A percentile compares a stretch with the other conserved stretches of the same genome.
Conservation (phyloP, 2,329 filamentous ascomycete species). For the Colletotrichum endophyticum region DNA sequence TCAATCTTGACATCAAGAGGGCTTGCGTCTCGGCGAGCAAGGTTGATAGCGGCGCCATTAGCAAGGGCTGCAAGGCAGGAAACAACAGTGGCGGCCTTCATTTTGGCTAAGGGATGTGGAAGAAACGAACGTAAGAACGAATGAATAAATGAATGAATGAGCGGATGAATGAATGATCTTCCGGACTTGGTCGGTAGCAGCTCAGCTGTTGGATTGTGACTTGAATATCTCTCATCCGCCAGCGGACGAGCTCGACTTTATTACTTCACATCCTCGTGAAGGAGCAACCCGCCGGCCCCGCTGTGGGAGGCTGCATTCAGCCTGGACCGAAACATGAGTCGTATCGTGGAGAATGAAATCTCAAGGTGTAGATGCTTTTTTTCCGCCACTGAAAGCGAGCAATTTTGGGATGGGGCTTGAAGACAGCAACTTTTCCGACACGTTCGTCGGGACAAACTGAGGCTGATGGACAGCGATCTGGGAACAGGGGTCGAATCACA, state of each 20-base stretch:
- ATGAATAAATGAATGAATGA: not conserved
- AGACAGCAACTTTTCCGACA: not conserved
- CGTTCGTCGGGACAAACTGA: not conserved
- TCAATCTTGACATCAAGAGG: constrained; percentile 45
- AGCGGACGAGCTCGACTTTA: not conserved
- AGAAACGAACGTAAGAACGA: not conserved
- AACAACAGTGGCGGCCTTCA: constrained; percentile 41
- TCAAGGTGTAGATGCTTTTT: not conserved
- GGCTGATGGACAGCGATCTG: not conserved
- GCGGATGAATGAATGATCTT: not conserved
- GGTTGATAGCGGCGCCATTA: constrained; percentile 34
- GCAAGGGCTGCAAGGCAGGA: constrained; percentile 39
- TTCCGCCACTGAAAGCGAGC: not conserved
- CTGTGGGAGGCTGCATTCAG: not conserved
- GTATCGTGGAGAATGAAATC: not conserved
- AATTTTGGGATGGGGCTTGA: not conserved
- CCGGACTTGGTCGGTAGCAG: not conserved
- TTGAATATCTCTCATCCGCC: not conserved
- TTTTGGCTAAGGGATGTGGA: constrained; percentile 12
- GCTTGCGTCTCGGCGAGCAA: constrained; percentile 33
- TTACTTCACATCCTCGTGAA: not conserved
- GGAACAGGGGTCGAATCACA: not conserved
- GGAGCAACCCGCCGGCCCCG: not conserved
- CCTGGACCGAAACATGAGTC: not conserved
- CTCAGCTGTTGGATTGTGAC: not conserved